Conservation (phyloP, 805 yeast genomes). For the Ogataea henricii region DNA sequence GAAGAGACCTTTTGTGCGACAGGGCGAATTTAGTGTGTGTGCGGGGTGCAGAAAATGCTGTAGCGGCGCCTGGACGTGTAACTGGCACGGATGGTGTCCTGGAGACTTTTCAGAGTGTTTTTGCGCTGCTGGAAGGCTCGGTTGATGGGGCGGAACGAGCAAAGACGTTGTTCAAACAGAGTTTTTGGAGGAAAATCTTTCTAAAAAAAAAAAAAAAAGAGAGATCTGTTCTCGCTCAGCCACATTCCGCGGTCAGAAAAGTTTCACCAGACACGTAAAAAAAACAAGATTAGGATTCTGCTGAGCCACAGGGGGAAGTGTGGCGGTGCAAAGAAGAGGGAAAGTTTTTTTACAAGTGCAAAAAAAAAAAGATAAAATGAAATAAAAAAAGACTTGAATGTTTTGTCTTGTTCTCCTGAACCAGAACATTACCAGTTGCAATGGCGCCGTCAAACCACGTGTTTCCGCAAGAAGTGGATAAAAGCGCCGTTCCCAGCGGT, state of each 20-base stretch:
- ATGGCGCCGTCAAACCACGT: too few species aligned
- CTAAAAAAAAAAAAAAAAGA: neutral
- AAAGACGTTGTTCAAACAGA: neutral
- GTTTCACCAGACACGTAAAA: neutral
- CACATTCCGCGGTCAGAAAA: slow-evolving; percentile 3
- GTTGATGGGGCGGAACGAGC: neutral
- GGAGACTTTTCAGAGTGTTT: too few species aligned
- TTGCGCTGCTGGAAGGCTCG: neutral
- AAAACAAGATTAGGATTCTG: neutral
- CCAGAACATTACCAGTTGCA: too few species aligned
- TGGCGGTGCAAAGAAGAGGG: neutral
- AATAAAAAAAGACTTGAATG: neutral
- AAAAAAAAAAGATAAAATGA: neutral
- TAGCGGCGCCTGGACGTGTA: neutral
- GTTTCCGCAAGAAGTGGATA: neutral
- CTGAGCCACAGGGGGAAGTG: slow-evolving; percentile 15
- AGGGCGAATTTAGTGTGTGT: too few species aligned
- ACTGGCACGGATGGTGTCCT: neutral
- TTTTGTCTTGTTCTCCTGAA: neutral
- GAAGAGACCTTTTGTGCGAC: too few species aligned
- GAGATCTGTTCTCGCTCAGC: neutral
- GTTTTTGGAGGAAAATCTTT: neutral
- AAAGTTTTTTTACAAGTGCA: neutral
- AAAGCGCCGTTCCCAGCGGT: neutral
- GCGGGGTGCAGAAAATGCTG: neutral